Conservation (phyloP, 1,139 yeast genomes). For the Geotrichum phurueaensis region DNA sequence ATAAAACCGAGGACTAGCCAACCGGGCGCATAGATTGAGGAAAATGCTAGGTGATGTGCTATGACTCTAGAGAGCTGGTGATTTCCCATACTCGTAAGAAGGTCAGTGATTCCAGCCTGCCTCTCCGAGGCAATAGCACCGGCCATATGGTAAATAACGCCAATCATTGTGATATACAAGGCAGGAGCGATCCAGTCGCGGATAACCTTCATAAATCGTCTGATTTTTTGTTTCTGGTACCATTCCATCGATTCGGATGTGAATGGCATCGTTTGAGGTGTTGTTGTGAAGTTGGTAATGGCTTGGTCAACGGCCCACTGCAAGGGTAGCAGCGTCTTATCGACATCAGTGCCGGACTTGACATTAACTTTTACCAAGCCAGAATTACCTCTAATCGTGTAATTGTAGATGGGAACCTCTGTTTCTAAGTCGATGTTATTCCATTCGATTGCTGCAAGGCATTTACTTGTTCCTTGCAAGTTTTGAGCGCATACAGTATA, state of each 20-base stretch:
- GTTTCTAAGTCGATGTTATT: conserved; percentile 25
- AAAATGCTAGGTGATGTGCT: conserved; percentile 30
- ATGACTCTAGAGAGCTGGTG: conserved; percentile 26
- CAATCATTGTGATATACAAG: conserved; percentile 34
- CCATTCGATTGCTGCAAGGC: conserved; percentile 37
- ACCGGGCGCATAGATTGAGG: conserved; percentile 31
- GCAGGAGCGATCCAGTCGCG: conserved; percentile 36
- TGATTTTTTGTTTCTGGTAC: conserved; percentile 25
- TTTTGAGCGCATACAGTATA: conserved; percentile 31
- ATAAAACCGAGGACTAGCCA: conserved; percentile 34
- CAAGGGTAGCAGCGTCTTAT: conserved; percentile 32
- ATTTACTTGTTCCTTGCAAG: conserved; percentile 32
- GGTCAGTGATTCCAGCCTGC: conserved; percentile 32
- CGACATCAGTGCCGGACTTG: conserved; percentile 27
- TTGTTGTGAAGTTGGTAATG: conserved; percentile 27
- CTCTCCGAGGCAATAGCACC: conserved; percentile 35
- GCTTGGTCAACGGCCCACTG: conserved; percentile 39
- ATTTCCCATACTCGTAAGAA: conserved; percentile 34
- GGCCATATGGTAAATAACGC: conserved; percentile 35
- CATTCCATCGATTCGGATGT: conserved; percentile 30
- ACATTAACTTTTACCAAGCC: conserved; percentile 30
- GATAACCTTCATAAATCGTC: conserved; percentile 29
- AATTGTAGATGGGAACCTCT: conserved; percentile 28
- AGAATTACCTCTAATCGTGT: conserved; percentile 35
- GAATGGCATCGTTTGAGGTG: conserved; percentile 32